Percentiles rank a stretch among this genome's conserved stretches.
Evolutionary conservation across 2,329 filamentous ascomycete species (phyloP).

Genomic region (Aspergillus pseudonomiae): DNA sequence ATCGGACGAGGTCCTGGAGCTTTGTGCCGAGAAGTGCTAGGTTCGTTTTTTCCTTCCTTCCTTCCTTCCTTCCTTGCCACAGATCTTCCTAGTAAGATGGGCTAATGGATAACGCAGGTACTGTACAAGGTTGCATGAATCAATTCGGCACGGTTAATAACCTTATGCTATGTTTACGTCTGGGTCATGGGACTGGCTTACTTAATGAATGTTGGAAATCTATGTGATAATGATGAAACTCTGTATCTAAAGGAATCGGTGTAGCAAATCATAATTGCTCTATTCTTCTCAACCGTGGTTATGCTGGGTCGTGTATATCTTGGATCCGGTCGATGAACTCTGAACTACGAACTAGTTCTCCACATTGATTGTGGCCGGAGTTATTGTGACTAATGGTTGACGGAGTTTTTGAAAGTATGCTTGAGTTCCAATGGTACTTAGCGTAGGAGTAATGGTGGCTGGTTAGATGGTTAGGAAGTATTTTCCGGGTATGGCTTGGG

Average conservation of each 20-base stretch:
- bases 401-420: not conserved
- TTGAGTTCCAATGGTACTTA: not conserved
- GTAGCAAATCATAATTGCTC: not conserved
- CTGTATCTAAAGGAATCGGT: not conserved
- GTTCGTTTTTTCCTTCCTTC: not conserved
- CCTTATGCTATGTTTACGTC: no score
- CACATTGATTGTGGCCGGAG: not conserved
- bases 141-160: no score
- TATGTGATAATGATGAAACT: not conserved
- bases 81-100: not conserved
- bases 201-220: not conserved
- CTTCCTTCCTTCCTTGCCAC: not conserved
- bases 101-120: not conserved
- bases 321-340: not conserved
- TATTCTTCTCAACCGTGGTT: not conserved
- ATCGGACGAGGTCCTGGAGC: constrained; percentile 32
- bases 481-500: no score
- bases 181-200: not conserved
- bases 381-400: not conserved
- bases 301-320: not conserved
- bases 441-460: not conserved
- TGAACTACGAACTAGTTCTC: not conserved
- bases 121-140: no score
- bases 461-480: not conserved
- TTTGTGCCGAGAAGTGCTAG: constrained; percentile 34